These are phyloP conservation scores for Iberis pinnata DNA, from an alignment of 345 rosid genomes.

Conservation along the genomic window DNA sequence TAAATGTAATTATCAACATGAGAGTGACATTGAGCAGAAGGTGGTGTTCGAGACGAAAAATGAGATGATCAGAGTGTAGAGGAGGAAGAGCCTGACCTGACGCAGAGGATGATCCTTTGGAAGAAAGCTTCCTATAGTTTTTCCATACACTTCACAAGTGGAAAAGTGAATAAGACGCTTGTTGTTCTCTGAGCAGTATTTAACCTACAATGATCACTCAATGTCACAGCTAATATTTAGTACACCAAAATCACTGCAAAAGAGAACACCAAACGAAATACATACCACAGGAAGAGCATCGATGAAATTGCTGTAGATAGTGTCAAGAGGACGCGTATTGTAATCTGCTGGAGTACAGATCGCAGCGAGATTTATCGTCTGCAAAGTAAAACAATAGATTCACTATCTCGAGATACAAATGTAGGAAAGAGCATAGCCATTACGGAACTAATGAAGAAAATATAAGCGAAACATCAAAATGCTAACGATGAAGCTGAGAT, in stretches of 20 bases:
- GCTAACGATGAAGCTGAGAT: no score
- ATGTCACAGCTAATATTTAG: conserved; percentile 9
- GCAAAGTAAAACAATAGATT: conserved; percentile 15
- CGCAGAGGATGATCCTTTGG: conserved; percentile 96
- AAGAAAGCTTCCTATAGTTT: conserved; percentile 93
- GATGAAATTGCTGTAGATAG: conserved; percentile 96
- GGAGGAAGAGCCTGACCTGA: conserved; percentile 41
- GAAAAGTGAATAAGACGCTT: conserved; percentile 99
- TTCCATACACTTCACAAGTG: conserved; percentile 98
- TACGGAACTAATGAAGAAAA: no score
- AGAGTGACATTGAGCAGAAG: conserved; percentile 5
- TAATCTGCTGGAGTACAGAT: conserved; percentile 99
- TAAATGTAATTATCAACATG: not conserved
- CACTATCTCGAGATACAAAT: not conserved
- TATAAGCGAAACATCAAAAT: no score
- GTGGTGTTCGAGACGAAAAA: not conserved
- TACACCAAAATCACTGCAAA: no score
- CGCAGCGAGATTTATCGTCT: conserved; percentile 98
- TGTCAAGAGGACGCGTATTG: conserved; percentile 97
- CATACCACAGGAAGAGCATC: conserved; percentile 99
- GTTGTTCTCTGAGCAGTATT: conserved; percentile 96
- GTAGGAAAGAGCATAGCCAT: not conserved
- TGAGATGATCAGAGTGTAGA: conserved; percentile 19
- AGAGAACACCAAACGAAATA: not conserved
- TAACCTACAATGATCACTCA: conserved; percentile 49